Evolutionary conservation across 352 stramenopile genomes (phyloP), one percentile per base, ranked within the genome.

Genomic region (Globisporangium camurandrum): DNA sequence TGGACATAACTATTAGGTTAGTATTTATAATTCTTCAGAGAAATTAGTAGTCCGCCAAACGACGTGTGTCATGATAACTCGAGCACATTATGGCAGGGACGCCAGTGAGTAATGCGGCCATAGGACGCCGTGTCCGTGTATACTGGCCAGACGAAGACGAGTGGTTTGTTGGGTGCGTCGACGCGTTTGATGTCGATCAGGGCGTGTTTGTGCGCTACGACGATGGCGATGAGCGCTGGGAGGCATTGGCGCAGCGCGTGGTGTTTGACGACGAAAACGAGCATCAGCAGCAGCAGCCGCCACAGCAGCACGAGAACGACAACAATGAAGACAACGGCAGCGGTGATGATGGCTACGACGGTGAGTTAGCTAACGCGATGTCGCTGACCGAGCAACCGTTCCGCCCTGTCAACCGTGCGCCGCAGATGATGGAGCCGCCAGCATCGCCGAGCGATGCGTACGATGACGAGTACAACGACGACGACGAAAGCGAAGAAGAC

Each of bases 201-300:
- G 76, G 78, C 22, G 77, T 67, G 45, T 93, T 69, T 24, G 71
- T 93, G 26, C 49, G 86, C 10, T 91, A 93, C 41, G 82, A 93
- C 53, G 82, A 91, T 41, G 79, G 82, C 12, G 82, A 93, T 54
- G 73, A 89, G 62, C 71, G 74, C 23, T 93, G 82, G 82, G 76
- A 90, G 64, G 48, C 55, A 0, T 31, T 53, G 0, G 40, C 36
- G 2, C 55, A 73, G 46, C 63, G 59, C 28, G 71, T 84, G 37
- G 46, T 64, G 8, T 63, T 88, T 17, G 67, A 71, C 39, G 64
- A 51, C 5, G 11, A 33, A 3, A 12, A 17, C 16, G 19, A 39
- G n/a, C n/a, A n/a, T n/a, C n/a, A n/a, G n/a, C n/a, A n/a, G n/a
- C n/a, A n/a, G n/a, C n/a, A n/a, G 14, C n/a, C 27, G 37, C 10